Conservation (phyloP, 495 filamentous ascomycete species). For the Aspergillus ellipticus region DNA sequence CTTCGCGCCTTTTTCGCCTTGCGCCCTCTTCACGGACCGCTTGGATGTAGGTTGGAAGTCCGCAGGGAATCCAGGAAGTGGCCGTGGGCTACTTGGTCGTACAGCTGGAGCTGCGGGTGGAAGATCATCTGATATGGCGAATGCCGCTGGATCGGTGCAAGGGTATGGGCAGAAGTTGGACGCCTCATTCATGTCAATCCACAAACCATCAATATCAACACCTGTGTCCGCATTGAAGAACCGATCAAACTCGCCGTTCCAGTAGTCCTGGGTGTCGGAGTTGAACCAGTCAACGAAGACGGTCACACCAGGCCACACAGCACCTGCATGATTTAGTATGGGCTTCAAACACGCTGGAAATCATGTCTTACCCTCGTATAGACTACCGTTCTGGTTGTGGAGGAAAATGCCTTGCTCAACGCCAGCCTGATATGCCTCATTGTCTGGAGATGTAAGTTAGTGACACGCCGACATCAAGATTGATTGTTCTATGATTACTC, state of each 20-base stretch:
- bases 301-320: constrained; percentile 82
- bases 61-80: constrained; percentile 67
- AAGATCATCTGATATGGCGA: constrained; percentile 49
- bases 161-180: constrained; percentile 71
- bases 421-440: constrained; percentile 62
- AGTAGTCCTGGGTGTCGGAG: constrained; percentile 61
- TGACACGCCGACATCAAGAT: not conserved
- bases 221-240: constrained; percentile 67
- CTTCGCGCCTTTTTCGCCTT: constrained; percentile 23
- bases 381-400: constrained; percentile 56
- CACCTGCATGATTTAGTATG: constrained; percentile 32
- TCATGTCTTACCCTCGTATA: constrained; percentile 55
- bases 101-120: constrained; percentile 66
- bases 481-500: constrained; percentile 9
- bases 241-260: constrained; percentile 64
- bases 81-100: constrained; percentile 52
- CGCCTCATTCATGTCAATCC: constrained; percentile 88
- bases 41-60: constrained; percentile 60
- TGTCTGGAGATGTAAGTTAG: constrained; percentile 37
- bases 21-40: constrained; percentile 9
- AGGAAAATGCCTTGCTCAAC: constrained; percentile 61
- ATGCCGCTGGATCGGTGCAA: constrained; percentile 58
- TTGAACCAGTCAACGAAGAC: constrained; percentile 87
- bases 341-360: not conserved
- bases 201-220: constrained; percentile 79